Evolutionary conservation across 176 grass and related monocot genomes (phyloP).

Genomic region (Pontederia crassipes): DNA sequence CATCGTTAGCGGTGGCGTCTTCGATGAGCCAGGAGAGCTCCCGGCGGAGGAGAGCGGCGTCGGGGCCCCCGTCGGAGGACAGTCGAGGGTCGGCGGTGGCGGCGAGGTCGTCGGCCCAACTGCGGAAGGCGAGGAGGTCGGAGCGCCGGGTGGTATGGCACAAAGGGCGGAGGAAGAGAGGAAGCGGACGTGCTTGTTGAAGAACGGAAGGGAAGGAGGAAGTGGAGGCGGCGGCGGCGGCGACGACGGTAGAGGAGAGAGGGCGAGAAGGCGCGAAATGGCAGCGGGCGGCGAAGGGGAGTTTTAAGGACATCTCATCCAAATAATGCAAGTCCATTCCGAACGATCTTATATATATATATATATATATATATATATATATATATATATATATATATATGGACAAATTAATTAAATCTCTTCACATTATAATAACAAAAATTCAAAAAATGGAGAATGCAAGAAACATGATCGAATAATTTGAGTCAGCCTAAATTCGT

Average conservation of each 20-base stretch:
- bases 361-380: no score
- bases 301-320: background rate
- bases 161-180: constrained; percentile 74
- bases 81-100: constrained; percentile 17
- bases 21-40: constrained; percentile 77
- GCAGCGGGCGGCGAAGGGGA: constrained; percentile 2
- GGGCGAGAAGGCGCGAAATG: constrained; percentile 4
- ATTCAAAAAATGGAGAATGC: no score
- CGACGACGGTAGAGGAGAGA: constrained; percentile 1
- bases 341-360: no score
- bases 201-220: background rate
- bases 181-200: constrained; percentile 2
- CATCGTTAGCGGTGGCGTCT: constrained; percentile 26
- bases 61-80: constrained; percentile 15
- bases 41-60: constrained; percentile 41
- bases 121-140: constrained; percentile 46
- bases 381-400: no score
- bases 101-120: constrained; percentile 30
- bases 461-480: no score
- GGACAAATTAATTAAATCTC: no score
- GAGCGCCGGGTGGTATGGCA: constrained; percentile 16
- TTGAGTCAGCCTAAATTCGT: no score
- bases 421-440: no score
- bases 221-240: constrained; percentile 1
- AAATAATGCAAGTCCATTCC: no score